Percentiles rank a stretch among this genome's conserved stretches.
Conservation (phyloP, 345 rosid species). For the Eucalyptus paniculata region DNA sequence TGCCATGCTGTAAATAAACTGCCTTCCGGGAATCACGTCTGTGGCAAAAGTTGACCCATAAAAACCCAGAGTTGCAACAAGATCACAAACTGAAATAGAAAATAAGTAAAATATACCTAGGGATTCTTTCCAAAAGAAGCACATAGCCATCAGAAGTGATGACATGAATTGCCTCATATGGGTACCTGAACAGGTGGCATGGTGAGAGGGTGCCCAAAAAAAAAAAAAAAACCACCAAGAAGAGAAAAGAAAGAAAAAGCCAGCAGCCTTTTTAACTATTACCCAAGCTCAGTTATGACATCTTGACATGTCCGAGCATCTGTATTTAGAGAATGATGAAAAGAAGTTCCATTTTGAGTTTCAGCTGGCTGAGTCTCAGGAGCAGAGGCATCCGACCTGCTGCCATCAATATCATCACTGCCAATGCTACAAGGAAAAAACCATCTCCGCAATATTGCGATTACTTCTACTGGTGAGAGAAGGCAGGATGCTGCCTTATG, state of each 20-base stretch:
- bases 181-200: slow-evolving; percentile 46
- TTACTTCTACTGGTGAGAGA: slow-evolving; percentile 62
- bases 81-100: neutral
- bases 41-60: slow-evolving; percentile 2
- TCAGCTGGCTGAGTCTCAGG: slow-evolving; percentile 38
- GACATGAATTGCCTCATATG: slow-evolving; percentile 89
- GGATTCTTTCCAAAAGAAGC: slow-evolving; percentile 90
- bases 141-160: slow-evolving; percentile 90
- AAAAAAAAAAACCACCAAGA: neutral
- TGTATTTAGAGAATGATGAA: slow-evolving; percentile 60
- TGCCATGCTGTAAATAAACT: slow-evolving; percentile 87
- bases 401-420: neutral
- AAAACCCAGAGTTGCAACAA: neutral
- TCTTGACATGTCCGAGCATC: slow-evolving; percentile 95
- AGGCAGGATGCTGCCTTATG: slow-evolving; percentile 55
- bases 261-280: neutral
- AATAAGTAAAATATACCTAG: slow-evolving; percentile 36
- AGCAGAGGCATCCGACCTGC: slow-evolving; percentile 14
- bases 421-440: slow-evolving; percentile 23
- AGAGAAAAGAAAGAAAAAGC: neutral
- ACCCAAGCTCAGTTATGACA: slow-evolving; percentile 96
- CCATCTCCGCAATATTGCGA: slow-evolving; percentile 31
- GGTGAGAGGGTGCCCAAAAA: neutral
- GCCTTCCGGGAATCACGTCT: slow-evolving; percentile 91
- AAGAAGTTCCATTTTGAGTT: slow-evolving; percentile 34